Conservation (phyloP, 1,284 basidiomycete genomes). For the Irpex sp. region DNA sequence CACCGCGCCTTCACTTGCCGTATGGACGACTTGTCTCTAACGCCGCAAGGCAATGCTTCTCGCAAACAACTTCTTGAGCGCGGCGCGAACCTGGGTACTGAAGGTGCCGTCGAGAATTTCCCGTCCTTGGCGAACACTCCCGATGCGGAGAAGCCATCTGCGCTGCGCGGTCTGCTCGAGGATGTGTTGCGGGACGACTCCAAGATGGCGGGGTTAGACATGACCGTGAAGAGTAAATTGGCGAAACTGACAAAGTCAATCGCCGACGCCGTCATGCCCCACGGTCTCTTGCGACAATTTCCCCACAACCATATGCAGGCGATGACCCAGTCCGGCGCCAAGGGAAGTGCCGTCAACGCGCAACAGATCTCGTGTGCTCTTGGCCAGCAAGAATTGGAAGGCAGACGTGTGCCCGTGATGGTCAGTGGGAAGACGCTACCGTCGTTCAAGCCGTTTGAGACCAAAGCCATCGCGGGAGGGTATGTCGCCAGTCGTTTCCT, state of each 20-base stretch:
- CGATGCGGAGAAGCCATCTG: constrained; percentile 47
- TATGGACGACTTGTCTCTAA: constrained; percentile 97
- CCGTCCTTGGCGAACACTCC: constrained; percentile 58
- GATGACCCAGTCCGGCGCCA: constrained; percentile 98
- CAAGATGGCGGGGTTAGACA: constrained; percentile 95
- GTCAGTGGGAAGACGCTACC: constrained; percentile 98
- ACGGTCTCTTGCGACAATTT: constrained; percentile 87
- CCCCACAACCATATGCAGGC: constrained; percentile 99
- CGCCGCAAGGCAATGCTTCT: constrained; percentile 73
- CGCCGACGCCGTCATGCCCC: constrained; percentile 88
- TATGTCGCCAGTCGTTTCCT: constrained; percentile 99
- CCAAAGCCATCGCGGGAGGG: constrained; percentile 96
- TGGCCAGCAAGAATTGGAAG: constrained; percentile 97
- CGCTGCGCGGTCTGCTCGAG: constrained; percentile 69
- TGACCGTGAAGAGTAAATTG: constrained; percentile 86
- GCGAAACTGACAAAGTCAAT: constrained; percentile 88
- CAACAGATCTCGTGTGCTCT: constrained; percentile 97
- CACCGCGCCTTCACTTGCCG: constrained; percentile 97
- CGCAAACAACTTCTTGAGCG: constrained; percentile 70
- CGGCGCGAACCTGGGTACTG: constrained; percentile 75
- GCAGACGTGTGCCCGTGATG: constrained; percentile 98
- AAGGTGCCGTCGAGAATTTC: constrained; percentile 89
- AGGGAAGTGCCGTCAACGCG: constrained; percentile 97
- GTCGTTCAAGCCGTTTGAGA: constrained; percentile 97
- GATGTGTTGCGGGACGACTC: constrained; percentile 96